Percentiles rank a stretch among this genome's conserved stretches.
These are phyloP conservation scores for Trichaptum fuscoviolaceum DNA, from an alignment of 768 basidiomycete species.

Conservation along the genomic window DNA sequence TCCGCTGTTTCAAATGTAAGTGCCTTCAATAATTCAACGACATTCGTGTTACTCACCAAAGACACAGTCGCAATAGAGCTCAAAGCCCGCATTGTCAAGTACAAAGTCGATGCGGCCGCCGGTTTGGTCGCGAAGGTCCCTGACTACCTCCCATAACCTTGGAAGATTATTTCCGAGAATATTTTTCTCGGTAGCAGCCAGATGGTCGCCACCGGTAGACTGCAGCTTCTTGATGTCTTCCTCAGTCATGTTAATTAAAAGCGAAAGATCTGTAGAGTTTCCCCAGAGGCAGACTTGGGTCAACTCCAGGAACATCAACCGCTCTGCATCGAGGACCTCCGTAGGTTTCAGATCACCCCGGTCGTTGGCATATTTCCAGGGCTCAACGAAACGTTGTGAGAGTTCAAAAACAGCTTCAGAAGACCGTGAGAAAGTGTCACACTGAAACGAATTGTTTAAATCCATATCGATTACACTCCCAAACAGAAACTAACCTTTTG, in stretches of 20 bases:
- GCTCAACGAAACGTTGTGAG: conserved; percentile 85
- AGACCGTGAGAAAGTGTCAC: conserved; percentile 94
- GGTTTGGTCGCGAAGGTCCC: conserved; percentile 61
- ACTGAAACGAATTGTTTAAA: conserved; percentile 34
- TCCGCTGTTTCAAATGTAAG: conserved; percentile 50
- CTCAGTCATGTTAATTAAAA: conserved; percentile 96
- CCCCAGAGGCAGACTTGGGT: conserved; percentile 98
- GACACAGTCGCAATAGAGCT: conserved; percentile 82
- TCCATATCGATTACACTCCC: not conserved
- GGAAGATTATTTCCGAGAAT: conserved; percentile 83
- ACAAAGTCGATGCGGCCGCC: conserved; percentile 76
- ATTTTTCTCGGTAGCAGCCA: conserved; percentile 94
- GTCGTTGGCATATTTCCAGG: conserved; percentile 58
- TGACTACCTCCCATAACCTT: conserved; percentile 69
- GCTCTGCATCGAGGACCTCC: conserved; percentile 54
- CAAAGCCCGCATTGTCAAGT: conserved; percentile 85
- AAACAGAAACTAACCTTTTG: conserved; percentile 59
- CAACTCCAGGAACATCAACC: conserved; percentile 85
- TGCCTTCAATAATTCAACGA: conserved; percentile 4
- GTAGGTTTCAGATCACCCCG: conserved; percentile 46
- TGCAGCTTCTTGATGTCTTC: conserved; percentile 96
- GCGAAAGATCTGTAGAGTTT: conserved; percentile 91
- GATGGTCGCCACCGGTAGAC: conserved; percentile 91
- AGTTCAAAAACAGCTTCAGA: conserved; percentile 90
- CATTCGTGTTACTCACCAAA: conserved; percentile 49